Conservation (phyloP, 371 early-diverging fungal species). For the Blakeslea trispora region DNA sequence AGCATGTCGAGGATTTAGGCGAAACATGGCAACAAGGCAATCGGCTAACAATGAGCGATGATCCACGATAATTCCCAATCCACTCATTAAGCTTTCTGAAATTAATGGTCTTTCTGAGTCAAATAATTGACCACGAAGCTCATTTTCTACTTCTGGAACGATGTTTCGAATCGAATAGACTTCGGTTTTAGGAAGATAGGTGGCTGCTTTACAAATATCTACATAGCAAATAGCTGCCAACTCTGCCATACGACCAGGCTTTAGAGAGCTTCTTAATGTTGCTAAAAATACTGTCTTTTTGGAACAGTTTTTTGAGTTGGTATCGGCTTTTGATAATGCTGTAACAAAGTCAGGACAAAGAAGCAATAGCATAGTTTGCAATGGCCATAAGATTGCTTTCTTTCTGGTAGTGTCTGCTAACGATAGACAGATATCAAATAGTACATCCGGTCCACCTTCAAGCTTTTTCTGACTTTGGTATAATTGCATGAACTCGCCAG, state of each 20-base stretch:
- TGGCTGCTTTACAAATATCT: constrained; percentile 79
- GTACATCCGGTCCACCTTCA: constrained; percentile 75
- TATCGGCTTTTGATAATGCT: constrained; percentile 49
- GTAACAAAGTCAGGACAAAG: constrained; percentile 80
- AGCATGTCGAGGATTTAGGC: constrained; percentile 70
- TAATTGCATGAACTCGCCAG: constrained; percentile 73
- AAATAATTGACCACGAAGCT: constrained; percentile 71
- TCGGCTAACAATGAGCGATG: constrained; percentile 68
- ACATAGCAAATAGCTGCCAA: constrained; percentile 78
- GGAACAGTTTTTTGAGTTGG: constrained; percentile 30
- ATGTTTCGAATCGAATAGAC: constrained; percentile 66
- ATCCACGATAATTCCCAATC: constrained; percentile 57
- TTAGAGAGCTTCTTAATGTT: constrained; percentile 63
- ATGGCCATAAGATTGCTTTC: constrained; percentile 79
- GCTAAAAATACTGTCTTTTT: constrained; percentile 71
- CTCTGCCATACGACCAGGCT: constrained; percentile 66
- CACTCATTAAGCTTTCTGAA: constrained; percentile 60
- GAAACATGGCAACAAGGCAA: constrained; percentile 75
- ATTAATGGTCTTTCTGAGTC: constrained; percentile 61
- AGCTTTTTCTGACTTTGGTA: constrained; percentile 72
- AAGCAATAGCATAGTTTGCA: constrained; percentile 78
- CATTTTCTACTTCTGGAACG: constrained; percentile 75
- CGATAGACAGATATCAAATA: constrained; percentile 76
- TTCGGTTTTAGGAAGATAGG: constrained; percentile 68
- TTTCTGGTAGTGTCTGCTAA: constrained; percentile 72